phyloP scores from a whole-genome alignment of 2,329 filamentous ascomycete genomes.

The Ceratocystis smalleyi region DNA sequence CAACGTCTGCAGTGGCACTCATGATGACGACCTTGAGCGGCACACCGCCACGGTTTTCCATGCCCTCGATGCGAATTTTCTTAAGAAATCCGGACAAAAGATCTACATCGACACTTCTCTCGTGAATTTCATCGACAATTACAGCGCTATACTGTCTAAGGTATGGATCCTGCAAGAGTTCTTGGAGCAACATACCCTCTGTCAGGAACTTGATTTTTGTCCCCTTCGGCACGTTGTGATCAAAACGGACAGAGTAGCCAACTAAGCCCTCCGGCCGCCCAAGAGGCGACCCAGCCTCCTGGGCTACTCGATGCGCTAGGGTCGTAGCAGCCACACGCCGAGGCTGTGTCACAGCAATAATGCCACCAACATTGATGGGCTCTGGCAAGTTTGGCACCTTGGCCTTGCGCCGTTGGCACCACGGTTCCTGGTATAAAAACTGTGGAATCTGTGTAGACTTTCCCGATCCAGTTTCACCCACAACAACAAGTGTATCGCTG shows the following conservation, averaged over 20 bases:
- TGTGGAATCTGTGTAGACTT: constrained; percentile 96
- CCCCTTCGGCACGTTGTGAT: constrained; percentile 67
- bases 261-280: constrained; percentile 37
- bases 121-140: constrained; percentile 92
- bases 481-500: constrained; percentile 64
- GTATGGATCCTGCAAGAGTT: constrained; percentile 72
- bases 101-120: constrained; percentile 88
- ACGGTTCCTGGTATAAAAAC: constrained; percentile 62
- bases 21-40: constrained; percentile 84
- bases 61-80: constrained; percentile 50
- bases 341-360: constrained; percentile 91
- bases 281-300: constrained; percentile 49
- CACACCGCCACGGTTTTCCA: constrained; percentile 50
- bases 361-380: constrained; percentile 49
- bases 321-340: constrained; percentile 87
- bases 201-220: constrained; percentile 86
- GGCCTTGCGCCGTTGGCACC: constrained; percentile 52
- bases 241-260: constrained; percentile 90
- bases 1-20: constrained; percentile 89
- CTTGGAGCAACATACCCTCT: constrained; percentile 89
- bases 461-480: constrained; percentile 89
- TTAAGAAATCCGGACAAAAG: constrained; percentile 77
- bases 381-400: constrained; percentile 10
- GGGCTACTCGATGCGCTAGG: constrained; percentile 71
- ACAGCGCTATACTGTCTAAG: constrained; percentile 77